Evolutionary conservation across 805 yeast species (phyloP).

Genomic region (Starmerella sp.): DNA sequence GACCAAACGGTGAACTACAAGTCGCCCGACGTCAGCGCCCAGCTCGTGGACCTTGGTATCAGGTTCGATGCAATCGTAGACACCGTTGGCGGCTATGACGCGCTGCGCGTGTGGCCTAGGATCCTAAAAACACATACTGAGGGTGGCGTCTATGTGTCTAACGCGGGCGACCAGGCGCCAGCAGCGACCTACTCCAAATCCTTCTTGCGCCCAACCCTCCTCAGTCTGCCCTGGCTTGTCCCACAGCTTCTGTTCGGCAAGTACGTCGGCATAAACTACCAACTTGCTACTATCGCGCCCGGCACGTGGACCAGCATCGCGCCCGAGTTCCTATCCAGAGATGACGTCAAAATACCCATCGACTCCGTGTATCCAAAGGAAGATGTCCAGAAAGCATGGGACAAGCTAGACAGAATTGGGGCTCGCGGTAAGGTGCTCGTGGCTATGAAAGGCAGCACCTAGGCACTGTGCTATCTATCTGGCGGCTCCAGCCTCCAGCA

Average conservation of each 20-base stretch:
- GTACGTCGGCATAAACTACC: background rate
- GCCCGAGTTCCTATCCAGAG: background rate
- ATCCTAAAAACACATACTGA: conserved; percentile 31
- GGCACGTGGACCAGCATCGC: background rate
- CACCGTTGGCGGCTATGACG: conserved; percentile 48
- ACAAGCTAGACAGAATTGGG: background rate
- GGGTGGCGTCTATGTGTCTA: conserved; percentile 1
- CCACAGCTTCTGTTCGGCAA: background rate
- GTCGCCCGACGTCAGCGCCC: background rate
- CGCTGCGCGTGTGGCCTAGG: conserved; percentile 35
- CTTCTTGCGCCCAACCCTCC: background rate
- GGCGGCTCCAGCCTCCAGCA: no score
- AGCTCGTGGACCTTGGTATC: background rate
- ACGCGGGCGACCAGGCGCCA: background rate
- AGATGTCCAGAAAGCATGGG: background rate
- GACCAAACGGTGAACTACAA: conserved; percentile 32
- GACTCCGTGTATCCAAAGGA: background rate
- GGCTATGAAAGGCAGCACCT: background rate
- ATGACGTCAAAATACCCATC: background rate
- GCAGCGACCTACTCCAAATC: background rate
- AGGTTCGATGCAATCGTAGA: conserved; percentile 53
- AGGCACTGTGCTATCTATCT: no score
- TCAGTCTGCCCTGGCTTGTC: background rate
- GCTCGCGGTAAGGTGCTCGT: background rate
- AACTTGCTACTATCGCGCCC: background rate